A percentile compares a stretch with the other conserved stretches of the same genome.
Conservation (phyloP, 371 early-diverging fungal genomes). For the Saksenaea oblongispora region DNA sequence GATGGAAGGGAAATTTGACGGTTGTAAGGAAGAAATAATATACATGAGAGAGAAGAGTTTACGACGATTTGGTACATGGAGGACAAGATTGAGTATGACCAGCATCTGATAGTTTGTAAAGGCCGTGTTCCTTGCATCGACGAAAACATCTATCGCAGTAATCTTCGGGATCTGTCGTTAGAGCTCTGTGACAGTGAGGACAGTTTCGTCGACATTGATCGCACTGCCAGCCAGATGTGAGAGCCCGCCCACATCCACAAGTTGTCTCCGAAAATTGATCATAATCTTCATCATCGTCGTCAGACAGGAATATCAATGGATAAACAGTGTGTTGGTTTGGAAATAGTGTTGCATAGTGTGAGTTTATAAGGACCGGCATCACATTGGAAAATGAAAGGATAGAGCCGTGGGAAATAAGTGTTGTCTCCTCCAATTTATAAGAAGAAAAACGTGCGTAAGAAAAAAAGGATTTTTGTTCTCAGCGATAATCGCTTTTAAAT, state of each 20-base stretch:
- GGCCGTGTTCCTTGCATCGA: slow-evolving; percentile 26
- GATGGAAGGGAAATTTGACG: background rate
- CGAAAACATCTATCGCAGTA: slow-evolving; percentile 37
- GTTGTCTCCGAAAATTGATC: background rate
- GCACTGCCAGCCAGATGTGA: slow-evolving; percentile 38
- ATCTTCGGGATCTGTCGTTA: slow-evolving; percentile 25
- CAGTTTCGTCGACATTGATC: slow-evolving; percentile 31
- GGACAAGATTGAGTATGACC: background rate
- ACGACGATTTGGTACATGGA: background rate
- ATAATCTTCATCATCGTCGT: background rate
- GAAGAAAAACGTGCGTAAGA: background rate
- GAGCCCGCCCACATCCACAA: slow-evolving; percentile 31
- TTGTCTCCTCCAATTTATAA: background rate
- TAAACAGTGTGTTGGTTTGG: background rate
- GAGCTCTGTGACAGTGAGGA: slow-evolving; percentile 29
- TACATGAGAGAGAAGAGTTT: background rate
- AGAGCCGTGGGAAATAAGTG: background rate
- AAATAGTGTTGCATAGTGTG: background rate
- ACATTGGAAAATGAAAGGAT: background rate
- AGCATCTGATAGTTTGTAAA: background rate
- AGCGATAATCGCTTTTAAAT: background rate
- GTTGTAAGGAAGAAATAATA: background rate
- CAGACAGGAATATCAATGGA: background rate
- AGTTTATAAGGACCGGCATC: background rate
- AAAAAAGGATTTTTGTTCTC: background rate